Base-by-base conservation (phyloP, 1,284 basidiomycete species). In the Sporisorium iseilematis-ciliati region DNA sequence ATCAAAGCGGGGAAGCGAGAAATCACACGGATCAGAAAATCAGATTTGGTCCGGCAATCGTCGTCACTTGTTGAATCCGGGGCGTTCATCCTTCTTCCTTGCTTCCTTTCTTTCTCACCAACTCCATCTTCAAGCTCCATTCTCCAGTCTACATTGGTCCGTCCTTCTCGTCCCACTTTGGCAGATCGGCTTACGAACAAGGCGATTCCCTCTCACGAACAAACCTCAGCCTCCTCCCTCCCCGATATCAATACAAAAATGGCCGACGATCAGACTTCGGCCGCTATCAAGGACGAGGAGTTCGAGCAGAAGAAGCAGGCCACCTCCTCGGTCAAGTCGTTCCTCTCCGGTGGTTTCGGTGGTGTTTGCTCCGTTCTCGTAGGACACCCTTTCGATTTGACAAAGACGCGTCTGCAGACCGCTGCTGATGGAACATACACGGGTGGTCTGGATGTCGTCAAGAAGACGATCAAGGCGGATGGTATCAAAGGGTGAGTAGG, bases 351-450 rank as follows among this genome's bases (percentile, higher is more conserved):
- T 79, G 96, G 96, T 45, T 92, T 93, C 80, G 96, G 96, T 78
- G 95, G 96, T 81, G 88, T 91, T 65, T 89, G 90, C 74, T 92
- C 92, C 58, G 94, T 97, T 10, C 88, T 95, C 41, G 94, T 96
- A 67, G 96, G 96, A 5, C 97, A 99, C 83, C 96, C 96, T 8
- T 99, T 99, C 85, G 96, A 99, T 87, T 88, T 99, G 79, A 97
- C 93, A 67, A 98, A 98, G 88, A 97, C 95, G 10, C 84, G 85
- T 70, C 87, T 99, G 78, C 97, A 99, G 87, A 99, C 97, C 8
- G 96, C 97, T 7, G 80, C 91, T 16, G 90, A 92, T 20, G 96
- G 97, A 7, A 89, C 90, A 53, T 99, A 99, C 87, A 95, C 89
- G 23, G 95, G 97, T 49, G 93, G 93, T 2, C 80, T 98, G 25